Evolutionary conservation across 257 asterid species (phyloP), one percentile per base, ranked within the genome.

Genomic region (Nicotiana tabacum): DNA sequence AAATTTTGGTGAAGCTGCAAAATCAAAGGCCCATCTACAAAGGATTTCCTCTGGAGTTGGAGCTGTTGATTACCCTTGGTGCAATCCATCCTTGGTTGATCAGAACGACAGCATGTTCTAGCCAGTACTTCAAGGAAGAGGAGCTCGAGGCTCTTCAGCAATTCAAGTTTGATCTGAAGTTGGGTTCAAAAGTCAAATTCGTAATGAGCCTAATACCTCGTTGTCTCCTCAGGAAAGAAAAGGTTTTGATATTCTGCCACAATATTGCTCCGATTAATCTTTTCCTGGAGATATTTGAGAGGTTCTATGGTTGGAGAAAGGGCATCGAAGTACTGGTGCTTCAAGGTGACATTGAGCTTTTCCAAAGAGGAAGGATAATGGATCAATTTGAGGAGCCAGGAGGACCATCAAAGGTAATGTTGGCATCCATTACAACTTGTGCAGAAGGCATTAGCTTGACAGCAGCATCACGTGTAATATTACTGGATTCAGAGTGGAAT

Each of bases 71-170:
- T 81, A 96, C 99, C 0, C 97, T 96, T 9, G 98, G 95, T 11
- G 99, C 98, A 0, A 96, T 96, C 86, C 99, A 96, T 83, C 99
- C 99, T 2, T 96, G 99, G 99, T 84, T 96, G 88, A 96, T 96
- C 80, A 74, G 90, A 82, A 93, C 98, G 0, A 93, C 99, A 6
- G 88, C 89, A 0, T 93, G 97, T 89, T 90, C 98, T 0, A 76
- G 85, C 16, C 92, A 90, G 37, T 96, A 94, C 87, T 96, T 94
- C 85, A 85, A 80, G 32, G 65, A 78, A 0, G 94, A 88, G 35
- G 98, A 96, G 77, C 72, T 96, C 70, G 93, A 89, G 37, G 91
- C 91, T 32, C 98, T 96, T 3, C 95, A 93, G 84, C 82, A 86
- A 46, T 92, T 77, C 85, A 96, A 94, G 88, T 96, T 90, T 58